phyloP scores from a whole-genome alignment of 129 eudicot species.

The Kitagawia praeruptora region DNA sequence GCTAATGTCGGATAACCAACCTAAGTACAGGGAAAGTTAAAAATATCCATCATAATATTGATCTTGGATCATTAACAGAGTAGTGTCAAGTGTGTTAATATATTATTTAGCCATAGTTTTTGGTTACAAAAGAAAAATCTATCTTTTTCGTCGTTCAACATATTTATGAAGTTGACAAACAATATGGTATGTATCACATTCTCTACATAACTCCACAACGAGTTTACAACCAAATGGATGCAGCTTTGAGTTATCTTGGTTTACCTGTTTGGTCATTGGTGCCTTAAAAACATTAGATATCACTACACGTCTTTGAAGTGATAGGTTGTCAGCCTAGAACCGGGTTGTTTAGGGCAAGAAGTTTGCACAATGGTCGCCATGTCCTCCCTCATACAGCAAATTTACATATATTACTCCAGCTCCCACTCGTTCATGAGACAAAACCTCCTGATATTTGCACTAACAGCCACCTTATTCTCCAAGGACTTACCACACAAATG shows the following conservation, averaged over 20 bases:
- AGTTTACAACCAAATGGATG: not conserved
- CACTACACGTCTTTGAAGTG: not conserved
- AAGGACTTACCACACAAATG: not conserved
- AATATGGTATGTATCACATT: not conserved
- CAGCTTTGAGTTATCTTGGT: not conserved
- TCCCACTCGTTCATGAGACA: not conserved
- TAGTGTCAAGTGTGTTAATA: not conserved
- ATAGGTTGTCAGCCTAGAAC: not conserved
- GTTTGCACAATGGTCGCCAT: not conserved
- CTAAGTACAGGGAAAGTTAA: slow-evolving; percentile 22
- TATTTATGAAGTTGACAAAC: not conserved
- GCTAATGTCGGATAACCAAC: slow-evolving; percentile 66
- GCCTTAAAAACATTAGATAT: not conserved
- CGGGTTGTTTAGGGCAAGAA: not conserved
- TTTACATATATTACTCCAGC: not conserved
- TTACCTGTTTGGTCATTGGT: not conserved
- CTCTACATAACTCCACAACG: not conserved
- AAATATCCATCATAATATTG: not conserved
- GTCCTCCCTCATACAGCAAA: not conserved
- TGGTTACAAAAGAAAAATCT: not conserved
- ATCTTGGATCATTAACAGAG: not conserved
- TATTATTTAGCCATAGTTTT: not conserved
- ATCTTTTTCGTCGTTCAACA: not conserved
- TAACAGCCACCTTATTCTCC: not conserved
- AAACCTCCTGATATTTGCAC: not conserved